These are phyloP conservation scores for Leishmania amazonensis DNA, from an alignment of 208 protist genomes.

Conservation along the genomic window DNA sequence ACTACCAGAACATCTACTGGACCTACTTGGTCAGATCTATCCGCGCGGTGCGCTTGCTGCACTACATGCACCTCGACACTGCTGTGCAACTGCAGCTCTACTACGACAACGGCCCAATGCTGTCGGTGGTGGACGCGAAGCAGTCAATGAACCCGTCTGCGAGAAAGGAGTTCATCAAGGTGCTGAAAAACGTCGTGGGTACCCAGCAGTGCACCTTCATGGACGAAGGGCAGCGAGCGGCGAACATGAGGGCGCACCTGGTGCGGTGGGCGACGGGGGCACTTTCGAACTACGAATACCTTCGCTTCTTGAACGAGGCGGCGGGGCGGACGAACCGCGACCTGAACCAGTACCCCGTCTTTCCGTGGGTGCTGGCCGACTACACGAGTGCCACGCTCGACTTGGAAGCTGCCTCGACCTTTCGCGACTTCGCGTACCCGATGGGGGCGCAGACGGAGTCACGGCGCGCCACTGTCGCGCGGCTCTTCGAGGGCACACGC, in stretches of 20 bases:
- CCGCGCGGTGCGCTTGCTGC: constrained; percentile 55
- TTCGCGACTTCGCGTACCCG: constrained; percentile 94
- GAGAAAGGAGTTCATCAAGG: constrained; percentile 67
- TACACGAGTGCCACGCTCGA: constrained; percentile 82
- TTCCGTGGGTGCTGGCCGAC: constrained; percentile 95
- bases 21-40: constrained; percentile 60
- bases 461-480: constrained; percentile 69
- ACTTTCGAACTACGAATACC: constrained; percentile 95
- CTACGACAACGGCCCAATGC: constrained; percentile 74
- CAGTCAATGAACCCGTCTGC: constrained; percentile 88
- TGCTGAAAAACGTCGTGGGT: constrained; percentile 62
- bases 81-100: constrained; percentile 71
- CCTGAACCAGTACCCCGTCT: constrained; percentile 96
- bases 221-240: constrained; percentile 57
- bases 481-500: constrained; percentile 74
- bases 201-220: constrained; percentile 55
- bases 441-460: constrained; percentile 94
- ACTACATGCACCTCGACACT: constrained; percentile 90
- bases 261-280: constrained; percentile 92
- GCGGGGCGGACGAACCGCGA: constrained; percentile 92
- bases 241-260: constrained; percentile 65
- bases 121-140: constrained; percentile 81
- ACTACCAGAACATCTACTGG: constrained; percentile 79
- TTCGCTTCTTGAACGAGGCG: constrained; percentile 91
- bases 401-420: constrained; percentile 70